Evolutionary conservation across 75 land plant species (phyloP).

Genomic region (Larix kaempferi): DNA sequence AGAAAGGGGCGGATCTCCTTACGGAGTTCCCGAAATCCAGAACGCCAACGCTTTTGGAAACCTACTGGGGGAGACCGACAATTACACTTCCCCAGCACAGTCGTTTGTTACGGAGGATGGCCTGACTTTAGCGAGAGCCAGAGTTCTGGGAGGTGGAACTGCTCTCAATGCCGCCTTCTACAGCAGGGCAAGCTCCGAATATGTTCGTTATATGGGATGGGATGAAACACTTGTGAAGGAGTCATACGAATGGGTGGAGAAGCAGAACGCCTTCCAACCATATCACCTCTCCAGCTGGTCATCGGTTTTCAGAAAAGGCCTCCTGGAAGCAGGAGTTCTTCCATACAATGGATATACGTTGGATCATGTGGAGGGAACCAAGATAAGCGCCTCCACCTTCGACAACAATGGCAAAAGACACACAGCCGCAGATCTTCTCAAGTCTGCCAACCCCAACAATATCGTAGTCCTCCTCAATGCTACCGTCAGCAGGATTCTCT

Average conservation of each 20-base stretch:
- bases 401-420: slow-evolving; percentile 49
- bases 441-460: slow-evolving; percentile 51
- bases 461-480: slow-evolving; percentile 63
- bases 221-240: slow-evolving; percentile 62
- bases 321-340: slow-evolving; percentile 27
- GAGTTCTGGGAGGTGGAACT: slow-evolving; percentile 86
- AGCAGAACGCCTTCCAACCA: slow-evolving; percentile 18
- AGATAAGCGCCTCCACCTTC: slow-evolving; percentile 32
- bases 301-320: slow-evolving; percentile 14
- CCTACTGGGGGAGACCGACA: slow-evolving; percentile 9
- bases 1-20: slow-evolving; percentile 28
- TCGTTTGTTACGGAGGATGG: slow-evolving; percentile 24
- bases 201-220: slow-evolving; percentile 36
- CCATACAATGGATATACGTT: slow-evolving; percentile 28
- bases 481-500: slow-evolving; percentile 48
- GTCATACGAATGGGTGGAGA: slow-evolving; percentile 47
- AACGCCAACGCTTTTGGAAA: slow-evolving; percentile 12
- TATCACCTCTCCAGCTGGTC: slow-evolving; percentile 8
- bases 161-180: slow-evolving; percentile 85
- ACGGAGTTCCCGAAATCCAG: slow-evolving; percentile 20
- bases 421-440: slow-evolving; percentile 75
- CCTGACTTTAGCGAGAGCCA: slow-evolving; percentile 58
- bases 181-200: slow-evolving; percentile 53
- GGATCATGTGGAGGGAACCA: slow-evolving; percentile 30
- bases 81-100: slow-evolving; percentile 15